These are phyloP conservation scores for Monotropa hypopitys DNA, from an alignment of 179 eudicot genomes.

Conservation along the genomic window DNA sequence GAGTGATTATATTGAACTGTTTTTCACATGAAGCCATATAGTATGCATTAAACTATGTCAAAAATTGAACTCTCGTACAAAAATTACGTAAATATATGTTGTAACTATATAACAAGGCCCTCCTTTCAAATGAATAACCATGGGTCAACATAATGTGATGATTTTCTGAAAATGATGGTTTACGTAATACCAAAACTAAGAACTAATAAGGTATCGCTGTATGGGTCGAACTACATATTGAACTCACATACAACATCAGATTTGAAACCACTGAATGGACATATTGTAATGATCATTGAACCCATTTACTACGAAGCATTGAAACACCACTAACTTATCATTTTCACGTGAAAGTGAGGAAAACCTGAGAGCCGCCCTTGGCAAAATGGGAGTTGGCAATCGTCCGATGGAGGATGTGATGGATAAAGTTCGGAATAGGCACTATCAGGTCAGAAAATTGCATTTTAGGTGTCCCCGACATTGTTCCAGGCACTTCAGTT, in stretches of 20 bases:
- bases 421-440: constrained; percentile 63
- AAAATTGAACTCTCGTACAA: neutral
- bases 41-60: neutral
- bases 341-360: constrained; percentile 48
- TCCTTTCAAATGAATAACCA: neutral
- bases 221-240: neutral
- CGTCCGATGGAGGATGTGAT: constrained; percentile 62
- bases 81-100: neutral
- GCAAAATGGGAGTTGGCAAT: constrained; percentile 66
- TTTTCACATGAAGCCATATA: neutral
- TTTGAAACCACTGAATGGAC: neutral
- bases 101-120: neutral
- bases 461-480: neutral
- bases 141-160: neutral
- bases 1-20: neutral
- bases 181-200: neutral
- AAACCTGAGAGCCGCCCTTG: constrained; percentile 77
- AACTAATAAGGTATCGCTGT: neutral
- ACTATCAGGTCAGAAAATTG: constrained; percentile 53
- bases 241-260: neutral
- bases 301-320: neutral
- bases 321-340: neutral
- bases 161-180: neutral
- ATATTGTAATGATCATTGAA: neutral
- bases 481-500: neutral